A percentile compares a stretch with the other conserved stretches of the same genome.
phyloP scores from a whole-genome alignment of 2,329 filamentous ascomycete genomes.

The Aspergillus fumigatiaffinis region DNA sequence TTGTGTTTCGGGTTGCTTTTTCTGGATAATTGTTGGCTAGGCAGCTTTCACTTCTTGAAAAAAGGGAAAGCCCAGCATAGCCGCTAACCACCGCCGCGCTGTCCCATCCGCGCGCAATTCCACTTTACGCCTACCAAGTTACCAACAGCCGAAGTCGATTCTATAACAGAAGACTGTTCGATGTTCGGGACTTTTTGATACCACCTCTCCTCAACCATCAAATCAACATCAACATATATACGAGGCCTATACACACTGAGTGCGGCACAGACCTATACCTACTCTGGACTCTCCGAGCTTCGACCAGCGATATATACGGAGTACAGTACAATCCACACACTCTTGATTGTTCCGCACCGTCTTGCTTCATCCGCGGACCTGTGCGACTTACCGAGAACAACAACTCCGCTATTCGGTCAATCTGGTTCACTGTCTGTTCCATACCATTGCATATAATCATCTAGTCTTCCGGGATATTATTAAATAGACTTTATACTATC shows the following conservation, averaged over 20 bases:
- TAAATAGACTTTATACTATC: conserved; percentile 5
- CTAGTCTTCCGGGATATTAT: neutral
- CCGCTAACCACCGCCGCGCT: conserved; percentile 12
- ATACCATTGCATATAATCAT: neutral
- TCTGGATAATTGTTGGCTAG: conserved; percentile 3
- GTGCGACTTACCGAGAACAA: neutral
- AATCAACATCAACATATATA: neutral
- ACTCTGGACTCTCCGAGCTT: neutral
- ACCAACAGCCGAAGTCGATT: conserved; percentile 1
- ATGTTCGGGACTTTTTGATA: neutral
- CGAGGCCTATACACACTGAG: neutral
- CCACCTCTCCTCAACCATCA: neutral
- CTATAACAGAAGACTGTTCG: conserved; percentile 3
- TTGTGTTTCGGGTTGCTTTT: neutral
- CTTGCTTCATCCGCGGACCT: neutral
- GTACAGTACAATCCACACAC: no score
- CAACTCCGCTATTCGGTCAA: neutral
- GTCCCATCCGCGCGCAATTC: conserved; percentile 12
- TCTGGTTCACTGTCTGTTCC: neutral
- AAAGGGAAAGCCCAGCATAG: conserved; percentile 10
- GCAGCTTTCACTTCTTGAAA: conserved; percentile 4
- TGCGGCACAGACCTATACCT: neutral
- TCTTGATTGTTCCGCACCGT: neutral
- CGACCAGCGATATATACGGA: neutral
- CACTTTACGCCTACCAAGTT: conserved; percentile 4